These are phyloP conservation scores for Aspergillus steynii DNA, from an alignment of 495 filamentous ascomycete species.

Conservation along the genomic window DNA sequence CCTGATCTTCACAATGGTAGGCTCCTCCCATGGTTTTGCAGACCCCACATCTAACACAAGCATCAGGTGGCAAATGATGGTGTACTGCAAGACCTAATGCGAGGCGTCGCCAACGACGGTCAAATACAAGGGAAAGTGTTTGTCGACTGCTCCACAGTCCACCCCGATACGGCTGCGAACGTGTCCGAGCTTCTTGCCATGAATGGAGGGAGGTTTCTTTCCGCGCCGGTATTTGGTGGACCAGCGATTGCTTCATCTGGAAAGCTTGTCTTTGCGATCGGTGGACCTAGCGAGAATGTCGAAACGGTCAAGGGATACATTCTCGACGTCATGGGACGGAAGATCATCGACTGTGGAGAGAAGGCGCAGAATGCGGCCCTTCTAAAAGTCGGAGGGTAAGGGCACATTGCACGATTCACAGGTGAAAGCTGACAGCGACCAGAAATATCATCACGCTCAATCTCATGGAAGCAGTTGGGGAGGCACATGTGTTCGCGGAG, in stretches of 20 bases:
- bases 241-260: slow-evolving; percentile 21
- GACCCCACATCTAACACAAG: slow-evolving; percentile 12
- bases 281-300: slow-evolving; percentile 13
- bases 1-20: slow-evolving; percentile 34
- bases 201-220: slow-evolving; percentile 18
- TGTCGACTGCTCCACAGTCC: slow-evolving; percentile 30
- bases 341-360: slow-evolving; percentile 23
- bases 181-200: slow-evolving; percentile 13
- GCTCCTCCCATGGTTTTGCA: neutral
- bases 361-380: slow-evolving; percentile 17
- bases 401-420: neutral
- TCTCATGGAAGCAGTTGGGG: slow-evolving; percentile 30
- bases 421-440: neutral
- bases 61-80: slow-evolving; percentile 14
- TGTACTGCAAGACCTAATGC: slow-evolving; percentile 14
- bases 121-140: slow-evolving; percentile 21
- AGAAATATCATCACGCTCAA: slow-evolving; percentile 20
- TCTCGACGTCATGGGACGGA: slow-evolving; percentile 21
- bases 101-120: neutral
- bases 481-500: slow-evolving; percentile 41
- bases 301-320: slow-evolving; percentile 20
- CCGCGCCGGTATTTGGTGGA: slow-evolving; percentile 28
- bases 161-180: slow-evolving; percentile 19
- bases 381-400: slow-evolving; percentile 20
- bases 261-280: slow-evolving; percentile 24